Evolutionary conservation across 495 filamentous ascomycete species (phyloP).

Genomic region (Hypoxylon rickii): DNA sequence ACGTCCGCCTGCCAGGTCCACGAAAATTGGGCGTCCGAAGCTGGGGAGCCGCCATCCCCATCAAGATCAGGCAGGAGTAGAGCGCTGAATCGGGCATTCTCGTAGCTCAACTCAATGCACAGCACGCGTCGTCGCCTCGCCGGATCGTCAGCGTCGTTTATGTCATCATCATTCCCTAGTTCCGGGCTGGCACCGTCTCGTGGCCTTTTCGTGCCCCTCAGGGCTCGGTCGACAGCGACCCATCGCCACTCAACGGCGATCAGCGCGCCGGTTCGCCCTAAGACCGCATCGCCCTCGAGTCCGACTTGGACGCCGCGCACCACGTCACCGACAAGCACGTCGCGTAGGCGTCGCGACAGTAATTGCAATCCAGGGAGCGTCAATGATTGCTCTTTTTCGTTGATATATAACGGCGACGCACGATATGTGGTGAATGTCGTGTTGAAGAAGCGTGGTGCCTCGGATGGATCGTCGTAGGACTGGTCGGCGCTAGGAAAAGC

Average conservation of each 20-base stretch:
- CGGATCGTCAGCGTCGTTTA: not conserved
- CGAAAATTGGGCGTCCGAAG: not conserved
- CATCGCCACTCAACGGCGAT: constrained; percentile 42
- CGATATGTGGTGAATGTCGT: constrained; percentile 55
- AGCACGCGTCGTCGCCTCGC: constrained; percentile 27
- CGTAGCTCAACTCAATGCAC: constrained; percentile 45
- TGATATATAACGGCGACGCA: constrained; percentile 50
- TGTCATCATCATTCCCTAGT: constrained; percentile 15
- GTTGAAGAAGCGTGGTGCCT: constrained; percentile 48
- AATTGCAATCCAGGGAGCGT: constrained; percentile 33
- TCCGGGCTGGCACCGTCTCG: constrained; percentile 12
- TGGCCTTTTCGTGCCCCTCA: not conserved
- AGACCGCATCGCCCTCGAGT: constrained; percentile 27
- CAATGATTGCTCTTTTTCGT: constrained; percentile 25
- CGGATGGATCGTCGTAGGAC: constrained; percentile 5
- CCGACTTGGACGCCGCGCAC: constrained; percentile 55
- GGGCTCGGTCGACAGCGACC: constrained; percentile 7
- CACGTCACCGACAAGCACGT: constrained; percentile 52
- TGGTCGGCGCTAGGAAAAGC: constrained; percentile 7
- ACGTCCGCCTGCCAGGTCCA: constrained; percentile 28
- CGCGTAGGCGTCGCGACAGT: constrained; percentile 46
- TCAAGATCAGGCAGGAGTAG: constrained; percentile 44
- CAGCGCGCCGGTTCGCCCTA: constrained; percentile 46
- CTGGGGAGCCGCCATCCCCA: not conserved
- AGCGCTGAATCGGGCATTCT: constrained; percentile 45